phyloP scores from a whole-genome alignment of 2,329 filamentous ascomycete genomes.

The Davidsoniella australis region DNA sequence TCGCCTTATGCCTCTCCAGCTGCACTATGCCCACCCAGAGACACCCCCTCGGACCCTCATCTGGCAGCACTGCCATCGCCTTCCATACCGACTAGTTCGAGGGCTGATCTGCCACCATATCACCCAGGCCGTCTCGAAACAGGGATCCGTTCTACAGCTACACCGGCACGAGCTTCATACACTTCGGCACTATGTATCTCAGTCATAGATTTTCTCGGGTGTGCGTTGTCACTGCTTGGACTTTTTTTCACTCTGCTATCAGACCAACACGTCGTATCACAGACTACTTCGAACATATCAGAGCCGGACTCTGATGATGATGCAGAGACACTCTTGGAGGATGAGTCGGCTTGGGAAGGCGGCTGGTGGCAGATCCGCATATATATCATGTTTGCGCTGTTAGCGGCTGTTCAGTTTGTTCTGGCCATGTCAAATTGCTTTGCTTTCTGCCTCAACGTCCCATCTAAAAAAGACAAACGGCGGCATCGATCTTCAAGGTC shows the following conservation, averaged over 20 bases:
- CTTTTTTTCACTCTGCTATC: constrained; percentile 1
- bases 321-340: neutral
- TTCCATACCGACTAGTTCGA: too few relatives aligned
- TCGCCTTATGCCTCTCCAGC: too few relatives aligned
- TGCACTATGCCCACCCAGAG: neutral
- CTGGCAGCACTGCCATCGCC: neutral
- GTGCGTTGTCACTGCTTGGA: neutral
- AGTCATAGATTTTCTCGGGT: constrained; percentile 1
- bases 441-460: neutral
- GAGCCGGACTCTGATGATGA: neutral
- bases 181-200: neutral
- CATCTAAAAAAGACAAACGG: neutral
- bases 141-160: too few relatives aligned
- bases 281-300: neutral
- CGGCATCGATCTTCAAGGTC: too few relatives aligned
- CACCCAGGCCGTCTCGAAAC: too few relatives aligned
- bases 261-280: constrained; percentile 1
- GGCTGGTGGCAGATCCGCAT: neutral
- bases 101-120: too few relatives aligned
- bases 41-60: neutral
- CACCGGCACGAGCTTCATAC: neutral
- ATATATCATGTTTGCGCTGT: constrained; percentile 1
- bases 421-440: constrained; percentile 6
- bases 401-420: constrained; percentile 1
- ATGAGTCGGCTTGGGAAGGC: constrained; percentile 1